Conservation (phyloP, 805 yeast species). For the Saturnispora dispora region DNA sequence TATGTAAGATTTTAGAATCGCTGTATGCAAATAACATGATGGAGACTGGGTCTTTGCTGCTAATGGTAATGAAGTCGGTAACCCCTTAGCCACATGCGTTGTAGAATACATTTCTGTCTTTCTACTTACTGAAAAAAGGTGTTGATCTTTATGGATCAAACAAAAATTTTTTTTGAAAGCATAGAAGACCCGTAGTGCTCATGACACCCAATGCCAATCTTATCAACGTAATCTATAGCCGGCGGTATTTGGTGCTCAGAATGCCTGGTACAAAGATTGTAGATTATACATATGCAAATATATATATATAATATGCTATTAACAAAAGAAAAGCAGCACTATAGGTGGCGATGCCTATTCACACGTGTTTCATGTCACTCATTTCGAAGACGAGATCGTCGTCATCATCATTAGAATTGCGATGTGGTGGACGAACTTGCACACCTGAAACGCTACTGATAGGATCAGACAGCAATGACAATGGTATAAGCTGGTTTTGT, state of each 20-base stretch:
- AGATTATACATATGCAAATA: not conserved
- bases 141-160: not conserved
- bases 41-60: slow-evolving; percentile 51
- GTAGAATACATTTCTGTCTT: slow-evolving; percentile 5
- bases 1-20: slow-evolving; percentile 42
- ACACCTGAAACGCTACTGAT: not conserved
- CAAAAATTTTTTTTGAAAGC: not conserved
- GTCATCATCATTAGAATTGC: slow-evolving; percentile 49
- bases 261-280: not conserved
- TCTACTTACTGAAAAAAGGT: not conserved
- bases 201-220: not conserved
- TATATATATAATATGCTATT: not conserved
- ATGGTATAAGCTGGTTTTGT: not conserved
- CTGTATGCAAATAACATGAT: slow-evolving; percentile 47
- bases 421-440: not conserved
- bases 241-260: not conserved
- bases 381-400: slow-evolving; percentile 51
- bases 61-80: slow-evolving; percentile 20
- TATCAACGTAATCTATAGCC: not conserved
- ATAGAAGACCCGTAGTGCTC: not conserved
- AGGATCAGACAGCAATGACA: not conserved
- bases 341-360: not conserved
- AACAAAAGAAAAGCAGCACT: not conserved
- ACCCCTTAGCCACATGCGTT: slow-evolving; percentile 4
- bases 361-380: slow-evolving; percentile 52